Percentiles rank a stretch among this genome's conserved stretches.
Conservation (phyloP, 2,329 filamentous ascomycete species). For the Biscogniauxia mediterranea region DNA sequence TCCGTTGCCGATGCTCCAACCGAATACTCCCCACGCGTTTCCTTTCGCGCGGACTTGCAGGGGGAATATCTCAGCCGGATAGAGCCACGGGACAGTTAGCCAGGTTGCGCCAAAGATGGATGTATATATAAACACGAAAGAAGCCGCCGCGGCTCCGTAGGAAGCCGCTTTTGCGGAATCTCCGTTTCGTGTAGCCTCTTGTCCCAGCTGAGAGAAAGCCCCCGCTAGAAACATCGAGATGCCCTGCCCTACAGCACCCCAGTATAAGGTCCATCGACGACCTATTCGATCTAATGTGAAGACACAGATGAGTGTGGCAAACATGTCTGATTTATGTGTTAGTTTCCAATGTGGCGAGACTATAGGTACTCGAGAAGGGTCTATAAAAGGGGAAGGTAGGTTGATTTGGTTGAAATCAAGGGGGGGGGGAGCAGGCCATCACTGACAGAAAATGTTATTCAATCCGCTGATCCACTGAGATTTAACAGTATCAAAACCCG, state of each 20-base stretch:
- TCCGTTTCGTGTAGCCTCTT: slow-evolving; percentile 45
- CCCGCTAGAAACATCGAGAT: slow-evolving; percentile 68
- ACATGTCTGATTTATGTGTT: slow-evolving; percentile 41
- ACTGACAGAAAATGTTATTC: slow-evolving; percentile 43
- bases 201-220: slow-evolving; percentile 56
- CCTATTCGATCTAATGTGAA: slow-evolving; percentile 70
- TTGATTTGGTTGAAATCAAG: background rate
- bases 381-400: background rate
- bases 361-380: background rate
- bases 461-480: slow-evolving; percentile 62
- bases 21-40: slow-evolving; percentile 73
- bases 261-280: slow-evolving; percentile 66
- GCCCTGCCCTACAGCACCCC: slow-evolving; percentile 63
- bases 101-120: slow-evolving; percentile 64
- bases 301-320: slow-evolving; percentile 66
- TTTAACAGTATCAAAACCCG: slow-evolving; percentile 60
- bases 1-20: slow-evolving; percentile 74
- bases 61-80: slow-evolving; percentile 73
- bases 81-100: slow-evolving; percentile 60
- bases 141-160: slow-evolving; percentile 63
- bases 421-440: background rate
- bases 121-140: slow-evolving; percentile 70
- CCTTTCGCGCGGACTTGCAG: slow-evolving; percentile 69
- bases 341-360: background rate
- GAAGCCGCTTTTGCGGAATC: slow-evolving; percentile 45